A percentile compares a stretch with the other conserved stretches of the same genome.
Conservation (phyloP, 2,329 filamentous ascomycete genomes). For the Magnaporthiopsis rhizophila region DNA sequence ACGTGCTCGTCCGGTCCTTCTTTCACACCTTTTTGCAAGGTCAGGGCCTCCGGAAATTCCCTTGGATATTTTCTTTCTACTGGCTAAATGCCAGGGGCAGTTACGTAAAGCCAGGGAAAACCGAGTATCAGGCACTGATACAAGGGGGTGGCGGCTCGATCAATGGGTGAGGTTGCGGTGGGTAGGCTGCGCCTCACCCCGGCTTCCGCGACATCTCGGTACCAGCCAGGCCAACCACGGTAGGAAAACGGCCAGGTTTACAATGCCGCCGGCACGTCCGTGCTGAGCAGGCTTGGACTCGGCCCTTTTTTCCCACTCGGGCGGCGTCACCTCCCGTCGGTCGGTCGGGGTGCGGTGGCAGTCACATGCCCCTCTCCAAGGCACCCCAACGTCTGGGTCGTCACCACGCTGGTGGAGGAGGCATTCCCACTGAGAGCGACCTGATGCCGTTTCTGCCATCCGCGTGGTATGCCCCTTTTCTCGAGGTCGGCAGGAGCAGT, state of each 20-base stretch:
- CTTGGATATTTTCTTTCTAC: too few relatives aligned
- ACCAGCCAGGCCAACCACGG: background rate
- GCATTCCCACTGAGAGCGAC: too few relatives aligned
- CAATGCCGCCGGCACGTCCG: background rate
- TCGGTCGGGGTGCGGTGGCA: too few relatives aligned
- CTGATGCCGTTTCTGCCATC: too few relatives aligned
- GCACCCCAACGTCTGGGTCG: too few relatives aligned
- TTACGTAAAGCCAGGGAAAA: background rate
- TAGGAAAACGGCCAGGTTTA: background rate
- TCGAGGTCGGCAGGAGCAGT: background rate
- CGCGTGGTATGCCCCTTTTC: too few relatives aligned
- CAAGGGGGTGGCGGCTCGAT: background rate
- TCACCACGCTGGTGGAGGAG: too few relatives aligned
- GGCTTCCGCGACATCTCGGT: background rate
- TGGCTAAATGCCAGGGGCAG: background rate
- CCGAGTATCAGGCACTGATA: background rate
- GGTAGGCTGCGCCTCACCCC: background rate
- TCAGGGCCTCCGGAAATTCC: background rate
- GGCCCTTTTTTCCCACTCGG: too few relatives aligned
- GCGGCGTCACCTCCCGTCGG: too few relatives aligned
- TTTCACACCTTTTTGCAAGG: background rate
- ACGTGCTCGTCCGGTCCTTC: too few relatives aligned
- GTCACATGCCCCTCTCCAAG: too few relatives aligned
- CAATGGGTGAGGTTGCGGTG: background rate
- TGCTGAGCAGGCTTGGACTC: too few relatives aligned